A percentile compares a stretch with the other conserved stretches of the same genome.
Conservation (phyloP, 257 asterid species). For the Capsicum rhomboideum region DNA sequence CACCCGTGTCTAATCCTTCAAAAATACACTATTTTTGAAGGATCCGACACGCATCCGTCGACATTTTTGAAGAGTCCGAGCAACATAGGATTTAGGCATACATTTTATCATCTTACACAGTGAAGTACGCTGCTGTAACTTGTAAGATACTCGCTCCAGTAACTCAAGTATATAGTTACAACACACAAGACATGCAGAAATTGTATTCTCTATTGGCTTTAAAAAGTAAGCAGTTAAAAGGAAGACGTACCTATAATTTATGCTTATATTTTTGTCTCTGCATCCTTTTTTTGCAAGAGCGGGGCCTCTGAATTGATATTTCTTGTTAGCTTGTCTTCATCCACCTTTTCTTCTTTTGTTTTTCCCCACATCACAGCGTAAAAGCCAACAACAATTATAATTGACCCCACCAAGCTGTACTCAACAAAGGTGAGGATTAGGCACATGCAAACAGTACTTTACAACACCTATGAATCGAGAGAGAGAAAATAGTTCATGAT, state of each 20-base stretch:
- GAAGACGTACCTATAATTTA: background rate
- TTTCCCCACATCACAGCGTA: constrained; percentile 97
- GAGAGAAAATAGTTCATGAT: background rate
- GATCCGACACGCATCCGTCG: too few species aligned
- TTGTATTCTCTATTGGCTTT: background rate
- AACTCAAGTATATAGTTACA: background rate
- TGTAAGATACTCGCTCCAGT: background rate
- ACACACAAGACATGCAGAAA: background rate
- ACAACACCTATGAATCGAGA: background rate
- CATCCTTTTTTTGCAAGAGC: constrained; percentile 36
- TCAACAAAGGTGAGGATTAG: constrained; percentile 7
- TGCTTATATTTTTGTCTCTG: constrained; percentile 12
- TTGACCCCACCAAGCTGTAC: constrained; percentile 65
- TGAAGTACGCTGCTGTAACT: background rate
- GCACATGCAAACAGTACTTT: background rate
- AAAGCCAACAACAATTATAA: constrained; percentile 65
- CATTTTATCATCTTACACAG: background rate
- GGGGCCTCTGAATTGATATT: constrained; percentile 37
- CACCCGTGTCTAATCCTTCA: too few species aligned
- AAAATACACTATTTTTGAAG: too few species aligned
- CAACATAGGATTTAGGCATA: too few species aligned
- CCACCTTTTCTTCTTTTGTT: constrained; percentile 41
- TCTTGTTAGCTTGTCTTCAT: constrained; percentile 8
- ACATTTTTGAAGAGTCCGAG: too few species aligned
- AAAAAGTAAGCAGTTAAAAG: background rate